phyloP scores from a whole-genome alignment of 495 filamentous ascomycete genomes.

The Apiosordaria backusii region DNA sequence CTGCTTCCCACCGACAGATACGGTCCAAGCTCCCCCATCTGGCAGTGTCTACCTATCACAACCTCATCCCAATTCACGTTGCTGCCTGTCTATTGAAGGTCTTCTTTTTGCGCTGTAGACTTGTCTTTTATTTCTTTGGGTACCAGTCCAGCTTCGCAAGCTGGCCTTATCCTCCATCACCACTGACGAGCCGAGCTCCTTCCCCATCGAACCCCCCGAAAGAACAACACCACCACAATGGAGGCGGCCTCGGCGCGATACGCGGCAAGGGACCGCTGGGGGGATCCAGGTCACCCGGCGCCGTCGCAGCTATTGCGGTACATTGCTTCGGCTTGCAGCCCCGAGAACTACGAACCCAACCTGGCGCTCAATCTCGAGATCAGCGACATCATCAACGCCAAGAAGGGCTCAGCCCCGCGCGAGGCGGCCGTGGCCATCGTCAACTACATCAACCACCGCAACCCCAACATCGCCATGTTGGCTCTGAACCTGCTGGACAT shows the following conservation, averaged over 20 bases:
- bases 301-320: conserved; percentile 87
- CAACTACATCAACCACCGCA: conserved; percentile 90
- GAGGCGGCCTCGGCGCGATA: conserved; percentile 94
- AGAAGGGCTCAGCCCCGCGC: conserved; percentile 95
- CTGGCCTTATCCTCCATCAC: not conserved
- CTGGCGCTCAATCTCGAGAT: conserved; percentile 96
- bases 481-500: conserved; percentile 94
- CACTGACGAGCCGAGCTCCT: not conserved
- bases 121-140: not conserved
- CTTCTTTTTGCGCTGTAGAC: not conserved
- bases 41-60: not conserved
- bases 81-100: not conserved
- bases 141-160: not conserved
- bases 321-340: conserved; percentile 92
- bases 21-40: not conserved
- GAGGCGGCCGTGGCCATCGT: conserved; percentile 95
- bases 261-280: conserved; percentile 93
- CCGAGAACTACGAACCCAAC: conserved; percentile 95
- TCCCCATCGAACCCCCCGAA: not conserved
- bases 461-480: conserved; percentile 87
- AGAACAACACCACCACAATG: conserved; percentile 44
- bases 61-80: not conserved
- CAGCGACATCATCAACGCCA: conserved; percentile 91
- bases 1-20: not conserved
- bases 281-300: conserved; percentile 70